Percentiles rank a stretch among this genome's conserved stretches.
Conservation (phyloP, 2,329 filamentous ascomycete species). For the Alternaria atra region DNA sequence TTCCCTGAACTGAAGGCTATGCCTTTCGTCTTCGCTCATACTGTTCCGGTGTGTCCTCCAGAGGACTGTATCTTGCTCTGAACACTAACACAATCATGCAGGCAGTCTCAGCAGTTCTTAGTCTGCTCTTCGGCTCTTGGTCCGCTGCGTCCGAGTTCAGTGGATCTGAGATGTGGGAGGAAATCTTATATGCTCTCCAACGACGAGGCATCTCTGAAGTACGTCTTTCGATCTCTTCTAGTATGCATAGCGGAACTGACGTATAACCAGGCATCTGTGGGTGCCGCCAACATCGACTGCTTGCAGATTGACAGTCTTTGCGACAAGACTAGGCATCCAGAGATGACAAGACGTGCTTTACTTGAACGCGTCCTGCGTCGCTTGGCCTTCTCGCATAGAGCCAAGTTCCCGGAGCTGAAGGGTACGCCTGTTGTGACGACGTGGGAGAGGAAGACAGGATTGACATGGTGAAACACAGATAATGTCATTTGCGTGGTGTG, state of each 20-base stretch:
- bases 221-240: not conserved
- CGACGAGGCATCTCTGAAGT: not conserved
- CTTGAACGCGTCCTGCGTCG: slow-evolving; percentile 24
- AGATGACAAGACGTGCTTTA: slow-evolving; percentile 2
- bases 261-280: not conserved
- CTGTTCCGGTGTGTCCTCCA: slow-evolving; percentile 17
- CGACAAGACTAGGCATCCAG: not conserved
- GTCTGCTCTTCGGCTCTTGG: slow-evolving; percentile 7
- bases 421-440: slow-evolving; percentile 18
- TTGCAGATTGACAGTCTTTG: slow-evolving; percentile 1
- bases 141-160: not conserved
- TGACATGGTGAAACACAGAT: slow-evolving; percentile 17
- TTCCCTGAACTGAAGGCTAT: slow-evolving; percentile 11
- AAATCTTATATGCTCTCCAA: not conserved
- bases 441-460: slow-evolving; percentile 31
- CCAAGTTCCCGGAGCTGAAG: slow-evolving; percentile 29
- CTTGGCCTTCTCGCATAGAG: slow-evolving; percentile 20
- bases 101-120: not conserved
- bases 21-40: slow-evolving; percentile 24
- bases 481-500: not conserved
- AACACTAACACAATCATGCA: not conserved
- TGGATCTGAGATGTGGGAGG: not conserved
- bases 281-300: not conserved
- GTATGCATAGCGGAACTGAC: not conserved
- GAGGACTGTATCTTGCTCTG: not conserved